Evolutionary conservation across 768 basidiomycete species (phyloP), one percentile per base, ranked within the genome.

Genomic region (Phylloporus rhodoxanthus): DNA sequence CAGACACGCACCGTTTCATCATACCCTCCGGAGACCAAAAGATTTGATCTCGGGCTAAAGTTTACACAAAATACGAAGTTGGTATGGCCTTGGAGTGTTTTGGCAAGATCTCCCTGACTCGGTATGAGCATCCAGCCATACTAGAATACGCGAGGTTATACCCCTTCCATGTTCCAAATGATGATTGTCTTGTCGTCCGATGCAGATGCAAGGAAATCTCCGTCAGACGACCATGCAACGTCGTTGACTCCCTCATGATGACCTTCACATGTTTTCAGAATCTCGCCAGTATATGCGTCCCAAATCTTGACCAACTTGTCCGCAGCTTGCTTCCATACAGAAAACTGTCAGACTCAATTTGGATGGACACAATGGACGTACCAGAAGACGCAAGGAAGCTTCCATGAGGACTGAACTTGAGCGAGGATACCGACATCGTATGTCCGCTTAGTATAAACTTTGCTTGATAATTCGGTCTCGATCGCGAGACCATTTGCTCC

Each of bases 1-100:
- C 95, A 98, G n/a, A 98, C 78, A 42, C 91, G 80, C 15, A 98
- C 89, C 14, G 88, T 92, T 72, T 99, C 96, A 59, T 99, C 96
- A 61, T 88, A 94, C 1, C 89, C 88, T 26, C 96, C 96, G 19
- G 91, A 94, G 14, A 89, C 96, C 46, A 98, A 73, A 29, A 99
- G 71, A 65, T 92, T 94, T 0, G 89, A 88, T 62, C 84, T 79
- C 1, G 91, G 93, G 58, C 89, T 93, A 68, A 86, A 98, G 60
- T 91, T 88, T 19, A 97, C 77, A 55, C 92, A 94, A 61, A 96
- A 93, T 2, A 98, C 92, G 51, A 91, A 91, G 60, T 89, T 93
- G 9, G 93, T 93, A 61, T 99, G 95, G 0, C 90, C 89, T 38
- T 77, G 75, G 11, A 99, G 72, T 10, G 76, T 80, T 53, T 85